phyloP scores from a whole-genome alignment of 2,329 filamentous ascomycete species.

The Xylaria sp. region DNA sequence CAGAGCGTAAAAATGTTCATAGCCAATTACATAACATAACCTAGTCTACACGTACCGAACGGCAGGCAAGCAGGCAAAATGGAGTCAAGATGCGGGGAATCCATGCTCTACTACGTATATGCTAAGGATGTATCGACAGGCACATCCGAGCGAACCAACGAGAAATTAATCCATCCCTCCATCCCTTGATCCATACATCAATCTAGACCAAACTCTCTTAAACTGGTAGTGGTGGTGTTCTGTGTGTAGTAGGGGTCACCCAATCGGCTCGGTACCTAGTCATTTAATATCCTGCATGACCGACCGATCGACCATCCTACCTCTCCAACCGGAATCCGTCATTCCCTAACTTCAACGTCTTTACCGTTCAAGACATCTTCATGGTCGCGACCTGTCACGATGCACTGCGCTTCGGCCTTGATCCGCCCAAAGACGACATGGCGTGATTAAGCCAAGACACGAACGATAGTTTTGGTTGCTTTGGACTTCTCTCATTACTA shows the following conservation, averaged over 20 bases:
- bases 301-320: background rate
- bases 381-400: background rate
- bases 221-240: background rate
- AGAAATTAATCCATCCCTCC: slow-evolving; percentile 8
- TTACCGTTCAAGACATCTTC: background rate
- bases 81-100: slow-evolving; percentile 34
- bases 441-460: background rate
- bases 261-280: no score
- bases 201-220: background rate
- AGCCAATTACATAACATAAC: background rate
- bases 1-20: background rate
- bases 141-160: slow-evolving; percentile 13
- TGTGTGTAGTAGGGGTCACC: background rate
- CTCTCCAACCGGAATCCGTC: background rate
- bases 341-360: slow-evolving; percentile 14
- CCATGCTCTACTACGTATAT: slow-evolving; percentile 23
- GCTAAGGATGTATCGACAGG: background rate
- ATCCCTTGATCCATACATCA: background rate
- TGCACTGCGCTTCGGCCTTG: background rate
- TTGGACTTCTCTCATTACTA: slow-evolving; percentile 8
- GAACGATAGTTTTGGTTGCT: background rate
- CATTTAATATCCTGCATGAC: background rate
- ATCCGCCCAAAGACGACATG: background rate
- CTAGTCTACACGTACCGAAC: no score
- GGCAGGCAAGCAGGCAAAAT: no score